A percentile compares a stretch with the other conserved stretches of the same genome.
Evolutionary conservation across 2,329 filamentous ascomycete species (phyloP).

Genomic region (Chrysoporthe puriensis): DNA sequence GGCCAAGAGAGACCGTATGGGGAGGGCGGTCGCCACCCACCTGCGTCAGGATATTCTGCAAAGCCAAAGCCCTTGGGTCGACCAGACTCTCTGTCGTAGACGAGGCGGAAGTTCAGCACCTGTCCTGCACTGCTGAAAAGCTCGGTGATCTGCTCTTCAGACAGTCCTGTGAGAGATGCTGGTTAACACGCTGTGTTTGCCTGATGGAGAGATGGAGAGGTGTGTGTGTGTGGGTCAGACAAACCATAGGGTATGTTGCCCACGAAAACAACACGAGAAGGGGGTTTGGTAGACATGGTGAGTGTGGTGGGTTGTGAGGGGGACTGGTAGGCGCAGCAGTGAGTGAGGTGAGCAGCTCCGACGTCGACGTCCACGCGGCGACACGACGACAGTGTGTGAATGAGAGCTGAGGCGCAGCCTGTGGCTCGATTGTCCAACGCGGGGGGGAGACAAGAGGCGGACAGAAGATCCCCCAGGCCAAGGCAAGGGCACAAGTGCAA

Average conservation of each 20-base stretch:
- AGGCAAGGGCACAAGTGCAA: not conserved
- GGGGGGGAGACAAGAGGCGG: not conserved
- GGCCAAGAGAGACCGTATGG: conserved; percentile 11
- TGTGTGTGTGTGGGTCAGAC: conserved; percentile 34
- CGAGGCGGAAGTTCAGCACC: conserved; percentile 88
- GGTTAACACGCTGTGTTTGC: conserved; percentile 24
- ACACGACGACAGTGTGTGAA: no score
- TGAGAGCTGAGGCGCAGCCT: not conserved
- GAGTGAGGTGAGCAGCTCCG: not conserved
- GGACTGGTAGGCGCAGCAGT: not conserved
- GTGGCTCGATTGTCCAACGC: not conserved
- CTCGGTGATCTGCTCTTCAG: conserved; percentile 93
- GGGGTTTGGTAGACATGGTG: conserved; percentile 72
- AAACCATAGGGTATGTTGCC: conserved; percentile 85
- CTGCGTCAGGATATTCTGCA: conserved; percentile 90
- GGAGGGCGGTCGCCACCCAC: conserved; percentile 47
- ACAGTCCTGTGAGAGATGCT: conserved; percentile 67
- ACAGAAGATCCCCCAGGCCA: not conserved
- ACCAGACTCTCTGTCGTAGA: conserved; percentile 94
- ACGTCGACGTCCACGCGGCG: not conserved
- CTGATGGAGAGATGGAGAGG: no score
- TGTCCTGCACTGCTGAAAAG: conserved; percentile 90
- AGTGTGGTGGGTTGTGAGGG: not conserved
- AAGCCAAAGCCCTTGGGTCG: conserved; percentile 97
- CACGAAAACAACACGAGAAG: conserved; percentile 80